Percentiles rank a stretch among this genome's conserved stretches.
phyloP scores from a whole-genome alignment of 2,329 filamentous ascomycete species.

The Hypomyces rosellus region DNA sequence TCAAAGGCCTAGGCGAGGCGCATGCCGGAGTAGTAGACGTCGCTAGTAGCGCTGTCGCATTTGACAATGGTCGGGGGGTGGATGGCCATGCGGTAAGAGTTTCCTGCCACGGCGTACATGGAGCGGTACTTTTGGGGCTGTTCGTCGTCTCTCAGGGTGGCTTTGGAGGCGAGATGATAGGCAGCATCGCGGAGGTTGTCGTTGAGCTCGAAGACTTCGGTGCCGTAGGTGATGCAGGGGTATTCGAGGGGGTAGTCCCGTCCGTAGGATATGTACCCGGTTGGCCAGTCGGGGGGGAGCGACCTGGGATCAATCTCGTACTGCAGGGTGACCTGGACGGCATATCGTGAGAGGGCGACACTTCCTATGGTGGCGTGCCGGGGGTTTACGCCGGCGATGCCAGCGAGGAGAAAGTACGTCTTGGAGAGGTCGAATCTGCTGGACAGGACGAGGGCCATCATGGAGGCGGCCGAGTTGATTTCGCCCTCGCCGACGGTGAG shows the following conservation, averaged over 20 bases:
- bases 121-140: conserved; percentile 47
- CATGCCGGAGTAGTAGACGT: conserved; percentile 63
- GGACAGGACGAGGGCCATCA: conserved; percentile 58
- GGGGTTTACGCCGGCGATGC: conserved; percentile 70
- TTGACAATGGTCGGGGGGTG: conserved; percentile 49
- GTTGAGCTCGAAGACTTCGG: conserved; percentile 64
- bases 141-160: conserved; percentile 45
- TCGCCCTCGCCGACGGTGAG: conserved; percentile 62
- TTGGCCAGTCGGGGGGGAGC: conserved; percentile 56
- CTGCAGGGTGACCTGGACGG: conserved; percentile 68
- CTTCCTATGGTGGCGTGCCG: conserved; percentile 58
- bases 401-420: conserved; percentile 66
- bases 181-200: conserved; percentile 49
- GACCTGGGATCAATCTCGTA: conserved; percentile 69
- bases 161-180: conserved; percentile 42
- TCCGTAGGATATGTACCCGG: conserved; percentile 64
- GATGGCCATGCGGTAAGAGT: conserved; percentile 36
- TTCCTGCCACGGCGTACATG: conserved; percentile 40
- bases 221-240: conserved; percentile 56
- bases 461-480: conserved; percentile 66
- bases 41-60: conserved; percentile 63
- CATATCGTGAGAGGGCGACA: conserved; percentile 62
- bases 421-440: conserved; percentile 54
- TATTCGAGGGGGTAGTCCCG: conserved; percentile 48
- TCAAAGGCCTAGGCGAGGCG: conserved; percentile 58